A percentile compares a stretch with the other conserved stretches of the same genome.
phyloP scores from a whole-genome alignment of 371 early-diverging fungal genomes.

The Syncephalastrum sp. region DNA sequence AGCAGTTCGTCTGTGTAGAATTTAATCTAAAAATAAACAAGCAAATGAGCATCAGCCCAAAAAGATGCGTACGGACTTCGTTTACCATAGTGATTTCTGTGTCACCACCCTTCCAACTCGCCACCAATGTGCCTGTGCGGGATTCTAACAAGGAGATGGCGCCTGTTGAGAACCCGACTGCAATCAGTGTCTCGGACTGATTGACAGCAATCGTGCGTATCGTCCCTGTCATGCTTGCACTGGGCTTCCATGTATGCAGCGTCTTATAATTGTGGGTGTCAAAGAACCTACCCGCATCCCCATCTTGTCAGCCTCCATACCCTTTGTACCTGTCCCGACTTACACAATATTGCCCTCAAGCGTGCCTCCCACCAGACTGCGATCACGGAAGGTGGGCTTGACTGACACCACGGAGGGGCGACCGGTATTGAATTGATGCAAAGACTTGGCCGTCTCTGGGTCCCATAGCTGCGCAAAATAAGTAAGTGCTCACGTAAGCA shows the following conservation, averaged over 20 bases:
- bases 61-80: background rate
- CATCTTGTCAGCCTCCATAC: constrained; percentile 1
- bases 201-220: constrained; percentile 47
- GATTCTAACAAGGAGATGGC: constrained; percentile 59
- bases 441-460: constrained; percentile 53
- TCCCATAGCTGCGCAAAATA: constrained; percentile 52
- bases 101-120: constrained; percentile 65
- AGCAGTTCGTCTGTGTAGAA: constrained; percentile 62
- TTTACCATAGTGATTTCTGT: constrained; percentile 61
- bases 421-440: constrained; percentile 55
- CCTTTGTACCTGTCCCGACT: constrained; percentile 8
- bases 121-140: constrained; percentile 61
- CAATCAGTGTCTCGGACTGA: constrained; percentile 57
- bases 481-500: background rate
- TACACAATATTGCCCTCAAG: constrained; percentile 44
- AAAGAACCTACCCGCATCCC: constrained; percentile 35
- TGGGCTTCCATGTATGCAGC: constrained; percentile 53
- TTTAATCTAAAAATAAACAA: constrained; percentile 40
- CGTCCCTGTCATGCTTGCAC: constrained; percentile 30
- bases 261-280: constrained; percentile 38
- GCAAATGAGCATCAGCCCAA: background rate
- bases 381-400: constrained; percentile 56
- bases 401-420: constrained; percentile 50
- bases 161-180: constrained; percentile 60
- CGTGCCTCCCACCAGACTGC: constrained; percentile 58